Percentiles rank a stretch among this genome's conserved stretches.
phyloP scores from a whole-genome alignment of 2,329 filamentous ascomycete species.

The Arthrinium phaeospermum region DNA sequence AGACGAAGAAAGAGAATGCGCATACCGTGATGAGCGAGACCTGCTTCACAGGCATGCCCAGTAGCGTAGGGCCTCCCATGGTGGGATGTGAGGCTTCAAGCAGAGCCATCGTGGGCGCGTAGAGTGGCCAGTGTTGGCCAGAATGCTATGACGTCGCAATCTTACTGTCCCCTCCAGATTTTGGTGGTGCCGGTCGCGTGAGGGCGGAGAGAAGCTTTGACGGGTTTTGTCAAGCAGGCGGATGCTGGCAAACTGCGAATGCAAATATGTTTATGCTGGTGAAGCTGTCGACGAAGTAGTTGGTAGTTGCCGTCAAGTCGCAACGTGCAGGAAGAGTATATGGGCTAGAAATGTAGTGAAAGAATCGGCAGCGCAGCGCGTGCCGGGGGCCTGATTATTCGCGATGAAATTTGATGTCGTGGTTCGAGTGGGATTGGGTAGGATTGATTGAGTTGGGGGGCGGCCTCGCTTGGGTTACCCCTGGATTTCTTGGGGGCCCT shows the following conservation, averaged over 20 bases:
- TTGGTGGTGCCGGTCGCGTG: neutral
- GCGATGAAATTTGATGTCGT: constrained; percentile 20
- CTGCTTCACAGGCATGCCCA: constrained; percentile 72
- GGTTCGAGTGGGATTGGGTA: constrained; percentile 18
- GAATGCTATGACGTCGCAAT: constrained; percentile 17
- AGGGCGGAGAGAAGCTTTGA: constrained; percentile 2
- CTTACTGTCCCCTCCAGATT: constrained; percentile 19
- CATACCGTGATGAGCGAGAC: constrained; percentile 68
- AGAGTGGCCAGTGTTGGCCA: constrained; percentile 22
- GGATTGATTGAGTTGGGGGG: constrained; percentile 9
- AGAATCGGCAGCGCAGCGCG: constrained; percentile 3
- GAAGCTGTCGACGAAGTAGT: constrained; percentile 18
- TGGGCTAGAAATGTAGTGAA: neutral
- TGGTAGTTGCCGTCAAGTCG: neutral
- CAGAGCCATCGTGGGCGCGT: constrained; percentile 45
- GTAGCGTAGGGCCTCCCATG: constrained; percentile 49
- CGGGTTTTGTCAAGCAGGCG: neutral
- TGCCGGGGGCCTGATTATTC: neutral
- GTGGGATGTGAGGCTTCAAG: constrained; percentile 44
- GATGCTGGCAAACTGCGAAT: neutral
- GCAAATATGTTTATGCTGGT: neutral
- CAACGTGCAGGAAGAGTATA: neutral
- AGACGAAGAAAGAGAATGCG: neutral
- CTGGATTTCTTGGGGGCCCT: constrained; percentile 4
- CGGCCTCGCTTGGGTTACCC: constrained; percentile 5